Conservation (phyloP, 2,329 filamentous ascomycete genomes). For the Hypoxylon sp. region DNA sequence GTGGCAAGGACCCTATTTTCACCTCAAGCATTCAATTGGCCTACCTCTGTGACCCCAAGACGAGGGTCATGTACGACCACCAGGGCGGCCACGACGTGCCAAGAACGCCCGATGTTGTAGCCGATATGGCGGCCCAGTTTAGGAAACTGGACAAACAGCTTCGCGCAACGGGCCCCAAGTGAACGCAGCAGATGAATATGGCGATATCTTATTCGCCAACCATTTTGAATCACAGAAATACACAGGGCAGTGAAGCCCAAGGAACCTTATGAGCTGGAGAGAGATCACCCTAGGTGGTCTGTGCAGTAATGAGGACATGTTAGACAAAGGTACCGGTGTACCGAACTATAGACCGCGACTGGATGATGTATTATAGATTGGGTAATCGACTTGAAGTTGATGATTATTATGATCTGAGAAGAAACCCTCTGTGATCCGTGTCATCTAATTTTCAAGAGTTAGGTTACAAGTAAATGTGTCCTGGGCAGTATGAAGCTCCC, state of each 20-base stretch:
- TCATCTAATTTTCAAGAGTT: background rate
- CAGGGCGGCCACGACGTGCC: slow-evolving; percentile 59
- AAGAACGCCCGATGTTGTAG: slow-evolving; percentile 18
- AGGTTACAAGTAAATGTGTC: background rate
- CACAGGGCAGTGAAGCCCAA: background rate
- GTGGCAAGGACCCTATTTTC: slow-evolving; percentile 57
- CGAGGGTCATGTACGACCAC: slow-evolving; percentile 54
- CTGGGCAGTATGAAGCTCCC: too few relatives aligned
- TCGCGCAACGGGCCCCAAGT: background rate
- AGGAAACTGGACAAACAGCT: slow-evolving; percentile 12
- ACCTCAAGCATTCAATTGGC: slow-evolving; percentile 57
- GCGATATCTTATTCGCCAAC: background rate
- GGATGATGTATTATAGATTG: background rate
- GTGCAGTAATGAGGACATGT: background rate
- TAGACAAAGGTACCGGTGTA: background rate
- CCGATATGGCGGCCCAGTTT: slow-evolving; percentile 16
- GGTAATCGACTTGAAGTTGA: background rate
- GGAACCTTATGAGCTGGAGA: background rate
- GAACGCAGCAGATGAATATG: background rate
- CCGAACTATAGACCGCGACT: slow-evolving; percentile 3
- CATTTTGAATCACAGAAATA: background rate
- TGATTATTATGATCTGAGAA: background rate
- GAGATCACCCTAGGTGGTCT: background rate
- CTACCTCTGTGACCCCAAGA: slow-evolving; percentile 53
- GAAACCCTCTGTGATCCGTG: background rate